phyloP scores from a whole-genome alignment of 1,284 basidiomycete genomes.

The Irpex sp. region DNA sequence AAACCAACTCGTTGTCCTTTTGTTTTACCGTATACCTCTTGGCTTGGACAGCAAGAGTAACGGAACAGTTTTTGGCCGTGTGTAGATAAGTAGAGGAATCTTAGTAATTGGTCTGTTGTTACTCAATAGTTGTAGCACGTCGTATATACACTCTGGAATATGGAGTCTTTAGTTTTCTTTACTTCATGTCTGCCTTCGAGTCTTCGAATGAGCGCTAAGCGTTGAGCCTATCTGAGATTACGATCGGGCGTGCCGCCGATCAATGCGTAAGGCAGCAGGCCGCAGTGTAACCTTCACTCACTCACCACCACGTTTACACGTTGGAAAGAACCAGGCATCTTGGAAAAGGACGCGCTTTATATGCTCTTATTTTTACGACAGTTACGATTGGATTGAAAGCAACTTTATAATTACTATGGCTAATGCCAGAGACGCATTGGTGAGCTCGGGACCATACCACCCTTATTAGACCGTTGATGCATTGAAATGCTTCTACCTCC shows the following conservation, averaged over 20 bases:
- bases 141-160: neutral
- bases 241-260: neutral
- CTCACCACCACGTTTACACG: too few relatives aligned
- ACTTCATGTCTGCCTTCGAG: too few relatives aligned
- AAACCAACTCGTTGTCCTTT: neutral
- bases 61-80: neutral
- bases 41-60: neutral
- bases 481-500: neutral
- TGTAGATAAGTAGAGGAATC: slow-evolving; percentile 7
- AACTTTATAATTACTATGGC: neutral
- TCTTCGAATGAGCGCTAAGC: too few relatives aligned
- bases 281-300: too few relatives aligned
- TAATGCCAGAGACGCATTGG: slow-evolving; percentile 1
- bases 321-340: too few relatives aligned
- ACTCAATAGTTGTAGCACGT: neutral
- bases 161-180: neutral
- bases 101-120: slow-evolving; percentile 9
- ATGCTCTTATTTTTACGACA: too few relatives aligned
- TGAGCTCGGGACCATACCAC: neutral
- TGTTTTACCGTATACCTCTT: slow-evolving; percentile 24
- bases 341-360: too few relatives aligned
- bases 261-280: neutral
- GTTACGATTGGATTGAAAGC: too few relatives aligned
- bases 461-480: too few relatives aligned
- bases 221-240: neutral